phyloP scores from a whole-genome alignment of 768 basidiomycete genomes.

The Rhodotorula babjevae region DNA sequence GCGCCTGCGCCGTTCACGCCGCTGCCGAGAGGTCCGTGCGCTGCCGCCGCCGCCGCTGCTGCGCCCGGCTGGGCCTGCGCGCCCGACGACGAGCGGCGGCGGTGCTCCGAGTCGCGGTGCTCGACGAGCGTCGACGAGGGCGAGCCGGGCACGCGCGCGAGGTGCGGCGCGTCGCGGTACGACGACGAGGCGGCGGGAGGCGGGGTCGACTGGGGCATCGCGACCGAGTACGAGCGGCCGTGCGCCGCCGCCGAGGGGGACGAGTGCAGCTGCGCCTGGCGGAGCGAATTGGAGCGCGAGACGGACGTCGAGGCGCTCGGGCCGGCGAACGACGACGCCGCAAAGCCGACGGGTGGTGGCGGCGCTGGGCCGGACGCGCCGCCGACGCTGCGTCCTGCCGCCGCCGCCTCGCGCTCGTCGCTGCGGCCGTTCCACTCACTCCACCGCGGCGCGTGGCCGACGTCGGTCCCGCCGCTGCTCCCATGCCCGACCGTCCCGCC shows the following conservation, averaged over 20 bases:
- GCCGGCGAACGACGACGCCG: neutral
- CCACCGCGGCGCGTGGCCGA: neutral
- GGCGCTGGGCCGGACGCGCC: neutral
- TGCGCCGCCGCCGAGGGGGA: neutral
- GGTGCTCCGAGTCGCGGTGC: neutral
- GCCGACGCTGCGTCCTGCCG: slow-evolving; percentile 9
- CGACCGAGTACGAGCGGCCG: slow-evolving; percentile 3
- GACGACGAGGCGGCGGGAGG: neutral
- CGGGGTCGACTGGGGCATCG: neutral
- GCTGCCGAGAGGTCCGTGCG: neutral
- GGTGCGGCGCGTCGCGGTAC: neutral
- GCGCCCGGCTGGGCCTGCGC: neutral
- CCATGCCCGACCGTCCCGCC: neutral
- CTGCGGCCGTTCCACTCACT: neutral
- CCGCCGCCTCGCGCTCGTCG: neutral
- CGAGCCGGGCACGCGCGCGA: neutral
- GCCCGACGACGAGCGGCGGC: neutral
- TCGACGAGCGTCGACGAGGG: neutral
- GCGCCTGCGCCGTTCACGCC: neutral
- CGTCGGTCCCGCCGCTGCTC: neutral
- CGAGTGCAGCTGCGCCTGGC: neutral
- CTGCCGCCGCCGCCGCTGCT: too few species aligned
- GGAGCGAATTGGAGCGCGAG: neutral
- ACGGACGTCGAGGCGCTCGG: neutral
- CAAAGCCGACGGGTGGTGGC: too few species aligned